Conservation (phyloP, 2,329 filamentous ascomycete genomes). For the Whalleya microplaca region DNA sequence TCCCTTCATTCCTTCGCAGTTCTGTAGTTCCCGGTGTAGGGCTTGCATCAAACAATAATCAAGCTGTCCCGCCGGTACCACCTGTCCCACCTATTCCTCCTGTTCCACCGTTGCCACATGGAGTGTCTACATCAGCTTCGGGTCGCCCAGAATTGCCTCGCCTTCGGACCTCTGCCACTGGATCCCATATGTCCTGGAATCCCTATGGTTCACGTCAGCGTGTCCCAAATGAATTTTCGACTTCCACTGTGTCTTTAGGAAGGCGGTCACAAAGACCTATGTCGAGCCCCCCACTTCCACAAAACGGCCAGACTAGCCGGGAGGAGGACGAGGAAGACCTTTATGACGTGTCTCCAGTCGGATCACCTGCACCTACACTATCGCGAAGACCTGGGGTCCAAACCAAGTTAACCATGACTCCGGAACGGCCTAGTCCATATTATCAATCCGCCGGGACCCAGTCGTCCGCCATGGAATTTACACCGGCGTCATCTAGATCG, state of each 20-base stretch:
- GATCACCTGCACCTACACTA: slow-evolving; percentile 27
- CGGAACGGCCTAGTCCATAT: slow-evolving; percentile 23
- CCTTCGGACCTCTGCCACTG: slow-evolving; percentile 32
- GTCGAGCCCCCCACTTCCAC: slow-evolving; percentile 23
- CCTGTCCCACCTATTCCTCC: slow-evolving; percentile 27
- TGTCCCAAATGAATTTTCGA: slow-evolving; percentile 6
- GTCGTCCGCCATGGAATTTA: slow-evolving; percentile 30
- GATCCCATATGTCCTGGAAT: slow-evolving; percentile 26
- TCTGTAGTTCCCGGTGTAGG: slow-evolving; percentile 44
- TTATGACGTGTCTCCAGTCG: slow-evolving; percentile 35
- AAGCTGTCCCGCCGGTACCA: slow-evolving; percentile 27
- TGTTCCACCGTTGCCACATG: slow-evolving; percentile 20
- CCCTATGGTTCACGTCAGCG: slow-evolving; percentile 17
- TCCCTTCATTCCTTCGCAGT: slow-evolving; percentile 60
- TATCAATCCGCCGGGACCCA: slow-evolving; percentile 28
- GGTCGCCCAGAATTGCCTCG: slow-evolving; percentile 36
- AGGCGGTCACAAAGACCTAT: slow-evolving; percentile 12
- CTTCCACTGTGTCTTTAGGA: slow-evolving; percentile 4
- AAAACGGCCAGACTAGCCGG: slow-evolving; percentile 6
- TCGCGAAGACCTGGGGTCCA: slow-evolving; percentile 22
- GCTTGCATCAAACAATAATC: slow-evolving; percentile 1
- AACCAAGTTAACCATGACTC: slow-evolving; percentile 27
- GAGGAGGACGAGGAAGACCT: slow-evolving; percentile 30
- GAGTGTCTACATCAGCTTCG: slow-evolving; percentile 3
- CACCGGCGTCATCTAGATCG: slow-evolving; percentile 29